A percentile compares a stretch with the other conserved stretches of the same genome.
Conservation (phyloP, 257 asterid genomes). For the Osmanthus fragrans region DNA sequence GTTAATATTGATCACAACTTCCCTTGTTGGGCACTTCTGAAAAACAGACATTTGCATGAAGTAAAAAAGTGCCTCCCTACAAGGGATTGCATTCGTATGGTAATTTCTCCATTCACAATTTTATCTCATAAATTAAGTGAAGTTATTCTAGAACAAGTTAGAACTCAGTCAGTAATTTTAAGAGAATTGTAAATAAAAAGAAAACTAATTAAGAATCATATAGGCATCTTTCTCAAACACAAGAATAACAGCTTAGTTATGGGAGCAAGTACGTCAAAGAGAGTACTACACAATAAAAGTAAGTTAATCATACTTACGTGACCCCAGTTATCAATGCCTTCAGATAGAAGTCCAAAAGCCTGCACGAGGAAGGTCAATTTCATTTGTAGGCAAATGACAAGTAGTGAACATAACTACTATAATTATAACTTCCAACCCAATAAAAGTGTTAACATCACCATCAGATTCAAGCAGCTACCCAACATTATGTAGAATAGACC, state of each 20-base stretch:
- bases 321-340: conserved; percentile 93
- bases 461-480: neutral
- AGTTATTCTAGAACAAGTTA: neutral
- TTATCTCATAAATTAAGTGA: too few relatives aligned
- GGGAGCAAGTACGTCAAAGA: neutral
- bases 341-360: conserved; percentile 64
- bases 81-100: neutral
- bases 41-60: neutral
- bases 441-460: neutral
- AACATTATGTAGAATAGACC: neutral
- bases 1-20: neutral
- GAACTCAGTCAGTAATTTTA: neutral
- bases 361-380: conserved; percentile 38
- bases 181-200: neutral
- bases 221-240: neutral
- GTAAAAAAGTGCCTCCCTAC: neutral
- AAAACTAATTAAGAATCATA: neutral
- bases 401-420: conserved; percentile 3
- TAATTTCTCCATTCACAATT: too few relatives aligned
- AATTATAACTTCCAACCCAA: conserved; percentile 6
- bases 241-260: too few relatives aligned
- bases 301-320: conserved; percentile 65
- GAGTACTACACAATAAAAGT: neutral
- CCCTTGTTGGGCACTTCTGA: neutral
- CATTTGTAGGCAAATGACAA: conserved; percentile 14